Evolutionary conservation across 257 asterid species (phyloP).

Genomic region (Solanum pimpinellifolium): DNA sequence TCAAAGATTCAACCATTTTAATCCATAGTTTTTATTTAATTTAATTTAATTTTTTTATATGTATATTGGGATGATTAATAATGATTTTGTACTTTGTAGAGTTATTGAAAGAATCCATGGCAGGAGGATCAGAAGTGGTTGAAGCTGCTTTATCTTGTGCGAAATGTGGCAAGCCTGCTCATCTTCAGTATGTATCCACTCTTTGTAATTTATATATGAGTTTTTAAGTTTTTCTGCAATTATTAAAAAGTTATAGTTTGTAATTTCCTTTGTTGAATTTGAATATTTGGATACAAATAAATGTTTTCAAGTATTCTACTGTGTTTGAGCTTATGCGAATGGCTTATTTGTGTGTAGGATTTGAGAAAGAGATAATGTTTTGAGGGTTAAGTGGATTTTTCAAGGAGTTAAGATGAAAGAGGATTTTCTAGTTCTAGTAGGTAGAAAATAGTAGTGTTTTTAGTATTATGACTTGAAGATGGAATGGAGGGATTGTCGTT

Average conservation of each 20-base stretch:
- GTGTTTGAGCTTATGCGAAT: neutral
- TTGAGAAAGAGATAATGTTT: neutral
- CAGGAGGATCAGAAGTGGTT: slow-evolving; percentile 55
- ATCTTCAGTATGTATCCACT: slow-evolving; percentile 55
- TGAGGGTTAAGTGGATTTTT: neutral
- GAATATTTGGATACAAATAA: neutral
- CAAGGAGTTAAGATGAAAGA: neutral
- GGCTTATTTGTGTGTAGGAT: neutral
- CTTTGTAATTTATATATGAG: neutral
- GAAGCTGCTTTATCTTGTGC: slow-evolving; percentile 50
- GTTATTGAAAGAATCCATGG: slow-evolving; percentile 20
- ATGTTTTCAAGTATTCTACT: neutral
- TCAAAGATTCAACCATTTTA: neutral
- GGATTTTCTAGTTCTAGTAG: neutral
- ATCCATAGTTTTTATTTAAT: neutral
- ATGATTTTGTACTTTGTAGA: neutral
- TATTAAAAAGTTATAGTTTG: neutral
- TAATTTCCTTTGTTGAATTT: neutral
- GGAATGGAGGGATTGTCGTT: neutral
- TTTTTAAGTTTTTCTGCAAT: neutral
- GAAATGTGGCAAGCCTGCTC: slow-evolving; percentile 80
- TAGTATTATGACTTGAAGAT: neutral
- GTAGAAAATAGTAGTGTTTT: neutral
- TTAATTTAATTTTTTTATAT: neutral
- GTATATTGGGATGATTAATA: neutral